phyloP scores from a whole-genome alignment of 805 yeast genomes.

The Candida pseudofarinosa region DNA sequence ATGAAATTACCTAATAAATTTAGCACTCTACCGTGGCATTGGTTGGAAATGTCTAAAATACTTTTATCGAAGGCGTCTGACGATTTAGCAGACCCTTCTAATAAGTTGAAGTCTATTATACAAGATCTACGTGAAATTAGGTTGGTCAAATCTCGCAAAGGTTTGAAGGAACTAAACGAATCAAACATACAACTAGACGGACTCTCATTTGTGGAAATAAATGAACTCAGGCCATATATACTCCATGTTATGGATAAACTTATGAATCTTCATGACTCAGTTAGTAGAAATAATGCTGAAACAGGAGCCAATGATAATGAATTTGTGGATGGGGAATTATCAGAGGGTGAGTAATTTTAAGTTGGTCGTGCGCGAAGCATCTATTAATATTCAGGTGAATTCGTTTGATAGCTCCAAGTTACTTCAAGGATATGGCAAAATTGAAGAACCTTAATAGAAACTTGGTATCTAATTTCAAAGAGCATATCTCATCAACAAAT shows the following conservation, averaged over 20 bases:
- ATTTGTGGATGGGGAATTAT: slow-evolving; percentile 7
- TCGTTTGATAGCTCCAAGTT: neutral
- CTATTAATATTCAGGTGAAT: neutral
- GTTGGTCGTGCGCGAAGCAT: neutral
- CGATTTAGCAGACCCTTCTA: slow-evolving; percentile 71
- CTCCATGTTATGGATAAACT: slow-evolving; percentile 77
- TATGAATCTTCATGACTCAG: slow-evolving; percentile 47
- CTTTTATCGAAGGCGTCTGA: slow-evolving; percentile 69
- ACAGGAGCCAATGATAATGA: slow-evolving; percentile 14
- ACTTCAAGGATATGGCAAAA: neutral
- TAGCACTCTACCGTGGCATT: slow-evolving; percentile 74
- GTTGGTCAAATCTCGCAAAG: slow-evolving; percentile 74
- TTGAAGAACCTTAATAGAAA: slow-evolving; percentile 23
- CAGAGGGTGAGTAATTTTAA: slow-evolving; percentile 3
- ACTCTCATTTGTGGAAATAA: slow-evolving; percentile 77
- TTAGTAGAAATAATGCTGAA: slow-evolving; percentile 9
- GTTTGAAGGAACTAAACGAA: slow-evolving; percentile 74
- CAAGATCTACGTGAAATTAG: slow-evolving; percentile 86
- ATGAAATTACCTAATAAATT: slow-evolving; percentile 53
- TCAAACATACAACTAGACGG: slow-evolving; percentile 81
- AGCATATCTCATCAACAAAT: slow-evolving; percentile 31
- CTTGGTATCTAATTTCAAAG: slow-evolving; percentile 34
- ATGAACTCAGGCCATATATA: slow-evolving; percentile 82
- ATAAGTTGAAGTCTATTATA: slow-evolving; percentile 61
- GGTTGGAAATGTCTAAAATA: slow-evolving; percentile 79